Evolutionary conservation across 345 rosid genomes (phyloP), one percentile per base, ranked within the genome.

Genomic region (Brassica juncea): DNA sequence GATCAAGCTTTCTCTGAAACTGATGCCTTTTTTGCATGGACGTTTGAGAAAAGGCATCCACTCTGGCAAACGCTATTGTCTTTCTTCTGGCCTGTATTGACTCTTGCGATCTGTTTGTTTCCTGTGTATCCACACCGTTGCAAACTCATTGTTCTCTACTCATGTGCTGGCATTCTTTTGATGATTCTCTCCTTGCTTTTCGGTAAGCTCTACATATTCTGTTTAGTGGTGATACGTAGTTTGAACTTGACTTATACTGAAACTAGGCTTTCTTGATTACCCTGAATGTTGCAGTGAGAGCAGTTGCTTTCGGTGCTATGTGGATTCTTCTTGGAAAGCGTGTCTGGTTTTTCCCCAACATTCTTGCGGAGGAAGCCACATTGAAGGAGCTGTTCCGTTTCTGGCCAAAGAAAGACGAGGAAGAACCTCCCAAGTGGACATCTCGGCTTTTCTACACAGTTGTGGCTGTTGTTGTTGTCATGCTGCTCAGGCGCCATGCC

Each of bases 351-450:
- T 95, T 93, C 88, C 99, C 98, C 25, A 93, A 91, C 85, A 95
- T 95, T 83, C 99, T 95, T 54, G 99, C 99, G 7, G 99, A 95
- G 91, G 99, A 93, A 88, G 99, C 98, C 76, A 95, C 99, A 34
- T 77, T 95, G 83, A 76, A 91, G 52, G 99, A 95, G 71, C 80
- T 95, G 77, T 95, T 93, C 89, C 97, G 98, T 27, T 91, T 95
- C 87, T 95, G 97, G 90, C 98, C 98, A 72, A 89, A 86, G 85
- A 95, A 93, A 77, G 98, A 95, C 67, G 99, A 95, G 87, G 99
- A 93, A 82, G 98, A 91, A 70, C 86, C 86, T 23, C 97, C 97
- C 8, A 95, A 88, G 89, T 95, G 99, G 99, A 91, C 98, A 19
- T 86, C 94, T 42, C 86, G 99, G 76, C 88, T 95, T 73, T 93